Conservation (phyloP, 139 green algal genomes). For the Closterium sp. region DNA sequence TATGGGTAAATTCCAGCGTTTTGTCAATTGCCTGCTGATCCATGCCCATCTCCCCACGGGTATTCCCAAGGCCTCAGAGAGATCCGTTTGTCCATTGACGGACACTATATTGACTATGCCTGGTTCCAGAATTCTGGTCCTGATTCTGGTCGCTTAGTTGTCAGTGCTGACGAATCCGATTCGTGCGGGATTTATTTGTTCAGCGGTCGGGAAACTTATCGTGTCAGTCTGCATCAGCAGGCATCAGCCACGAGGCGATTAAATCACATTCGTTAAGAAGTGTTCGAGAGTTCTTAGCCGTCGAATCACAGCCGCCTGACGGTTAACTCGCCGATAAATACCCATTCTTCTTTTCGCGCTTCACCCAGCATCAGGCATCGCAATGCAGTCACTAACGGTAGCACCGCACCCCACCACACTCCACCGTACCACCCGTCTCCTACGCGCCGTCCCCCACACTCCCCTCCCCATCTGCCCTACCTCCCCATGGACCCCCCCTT, state of each 20-base stretch:
- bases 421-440: background rate
- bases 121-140: background rate
- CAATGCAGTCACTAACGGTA: background rate
- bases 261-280: background rate
- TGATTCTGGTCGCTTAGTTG: background rate
- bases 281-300: background rate
- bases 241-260: background rate
- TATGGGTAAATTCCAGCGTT: too few relatives aligned
- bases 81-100: too few relatives aligned
- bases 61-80: too few relatives aligned
- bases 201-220: background rate
- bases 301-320: background rate
- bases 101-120: too few relatives aligned
- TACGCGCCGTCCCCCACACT: background rate
- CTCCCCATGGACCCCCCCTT: background rate
- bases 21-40: too few relatives aligned
- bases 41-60: too few relatives aligned
- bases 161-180: too few relatives aligned
- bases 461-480: background rate
- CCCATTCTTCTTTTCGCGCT: background rate
- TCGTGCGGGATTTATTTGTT: background rate
- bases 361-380: background rate
- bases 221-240: background rate
- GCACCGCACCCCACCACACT: background rate
- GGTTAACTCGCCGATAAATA: background rate